Percentiles rank a stretch among this genome's conserved stretches.
Evolutionary conservation across 257 asterid species (phyloP).

Genomic region (Eustoma russellianum): DNA sequence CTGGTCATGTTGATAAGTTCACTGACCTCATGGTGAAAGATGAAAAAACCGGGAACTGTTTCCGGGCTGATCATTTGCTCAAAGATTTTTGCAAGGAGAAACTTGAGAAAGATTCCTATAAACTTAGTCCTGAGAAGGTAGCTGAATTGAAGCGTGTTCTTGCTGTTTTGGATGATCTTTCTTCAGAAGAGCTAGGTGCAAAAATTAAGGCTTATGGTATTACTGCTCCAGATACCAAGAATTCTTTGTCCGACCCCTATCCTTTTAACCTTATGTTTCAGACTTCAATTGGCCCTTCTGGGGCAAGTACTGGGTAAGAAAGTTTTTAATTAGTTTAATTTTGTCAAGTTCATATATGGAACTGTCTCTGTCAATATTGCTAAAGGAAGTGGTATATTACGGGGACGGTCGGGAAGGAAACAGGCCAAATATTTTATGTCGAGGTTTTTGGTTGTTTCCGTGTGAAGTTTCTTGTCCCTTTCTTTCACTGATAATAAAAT

Average conservation of each 20-base stretch:
- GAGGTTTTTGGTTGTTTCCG: not conserved
- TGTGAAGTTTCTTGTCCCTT: not conserved
- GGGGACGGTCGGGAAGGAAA: not conserved
- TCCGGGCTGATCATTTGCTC: conserved; percentile 69
- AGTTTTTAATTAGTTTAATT: not conserved
- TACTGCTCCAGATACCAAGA: conserved; percentile 15
- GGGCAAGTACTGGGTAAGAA: conserved; percentile 59
- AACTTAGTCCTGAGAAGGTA: conserved; percentile 31
- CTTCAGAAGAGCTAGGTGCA: conserved; percentile 13
- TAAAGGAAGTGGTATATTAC: not conserved
- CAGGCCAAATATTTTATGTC: not conserved
- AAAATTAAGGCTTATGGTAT: conserved; percentile 11
- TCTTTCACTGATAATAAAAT: not conserved
- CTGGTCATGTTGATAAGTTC: conserved; percentile 83
- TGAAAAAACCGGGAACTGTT: conserved; percentile 60
- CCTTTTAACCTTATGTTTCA: conserved; percentile 42
- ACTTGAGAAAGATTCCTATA: conserved; percentile 53
- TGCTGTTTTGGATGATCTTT: conserved; percentile 29
- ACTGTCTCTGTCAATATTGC: no score
- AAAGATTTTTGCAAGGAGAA: conserved; percentile 69
- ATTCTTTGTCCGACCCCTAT: conserved; percentile 12
- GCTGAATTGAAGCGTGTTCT: conserved; percentile 51
- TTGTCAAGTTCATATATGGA: no score
- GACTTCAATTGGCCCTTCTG: conserved; percentile 76
- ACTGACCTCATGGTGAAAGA: conserved; percentile 90